Percentiles rank a stretch among this genome's conserved stretches.
These are phyloP conservation scores for Sugiyamaella boreocaroliniensis DNA, from an alignment of 805 yeast species.

Conservation along the genomic window DNA sequence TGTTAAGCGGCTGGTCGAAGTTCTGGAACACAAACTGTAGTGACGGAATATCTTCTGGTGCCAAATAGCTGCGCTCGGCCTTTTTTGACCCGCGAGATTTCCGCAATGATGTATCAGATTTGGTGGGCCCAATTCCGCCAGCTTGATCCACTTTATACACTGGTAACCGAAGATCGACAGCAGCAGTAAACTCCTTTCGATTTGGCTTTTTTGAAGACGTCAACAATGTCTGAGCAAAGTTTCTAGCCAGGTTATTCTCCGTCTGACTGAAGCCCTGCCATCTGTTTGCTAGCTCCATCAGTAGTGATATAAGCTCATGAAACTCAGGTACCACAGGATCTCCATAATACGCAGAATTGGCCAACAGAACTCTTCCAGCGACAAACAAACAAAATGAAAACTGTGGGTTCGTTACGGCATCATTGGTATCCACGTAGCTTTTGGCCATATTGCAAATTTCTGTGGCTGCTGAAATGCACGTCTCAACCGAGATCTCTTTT, in stretches of 20 bases:
- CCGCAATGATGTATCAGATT: background rate
- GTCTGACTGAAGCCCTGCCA: constrained; percentile 9
- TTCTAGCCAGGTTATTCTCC: constrained; percentile 3
- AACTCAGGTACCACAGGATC: constrained; percentile 6
- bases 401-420: constrained; percentile 12
- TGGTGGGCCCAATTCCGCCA: background rate
- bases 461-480: constrained; percentile 14
- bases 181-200: background rate
- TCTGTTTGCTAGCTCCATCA: constrained; percentile 12
- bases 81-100: background rate
- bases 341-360: constrained; percentile 7
- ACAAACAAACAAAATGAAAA: constrained; percentile 14
- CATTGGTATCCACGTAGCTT: constrained; percentile 8
- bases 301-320: constrained; percentile 7
- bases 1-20: background rate
- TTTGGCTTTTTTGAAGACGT: background rate
- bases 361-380: constrained; percentile 14
- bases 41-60: background rate
- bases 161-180: constrained; percentile 1
- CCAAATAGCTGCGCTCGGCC: background rate
- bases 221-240: constrained; percentile 2
- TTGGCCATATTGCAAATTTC: constrained; percentile 13
- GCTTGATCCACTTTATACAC: constrained; percentile 4
- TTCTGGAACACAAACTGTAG: constrained; percentile 3
- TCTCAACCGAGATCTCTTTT: constrained; percentile 11